phyloP scores from a whole-genome alignment of 1,284 basidiomycete species.

The Cryptococcus sp. region DNA sequence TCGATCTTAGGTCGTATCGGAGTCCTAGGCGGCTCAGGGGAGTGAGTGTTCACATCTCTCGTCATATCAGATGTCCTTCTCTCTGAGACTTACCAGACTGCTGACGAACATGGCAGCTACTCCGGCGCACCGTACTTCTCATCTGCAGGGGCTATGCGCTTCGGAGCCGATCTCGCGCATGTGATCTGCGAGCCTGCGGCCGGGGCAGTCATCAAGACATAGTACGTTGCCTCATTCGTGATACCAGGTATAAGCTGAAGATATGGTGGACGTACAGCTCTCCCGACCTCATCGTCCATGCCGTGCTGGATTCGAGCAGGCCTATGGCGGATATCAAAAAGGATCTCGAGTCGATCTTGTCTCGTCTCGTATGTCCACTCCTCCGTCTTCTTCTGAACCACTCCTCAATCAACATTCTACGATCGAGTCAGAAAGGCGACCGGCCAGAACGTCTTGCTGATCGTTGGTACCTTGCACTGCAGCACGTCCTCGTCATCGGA shows the following conservation, averaged over 20 bases:
- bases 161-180: slow-evolving; percentile 92
- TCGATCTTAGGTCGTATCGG: slow-evolving; percentile 72
- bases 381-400: neutral
- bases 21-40: slow-evolving; percentile 87
- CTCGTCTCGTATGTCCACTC: slow-evolving; percentile 61
- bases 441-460: slow-evolving; percentile 3
- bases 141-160: slow-evolving; percentile 78
- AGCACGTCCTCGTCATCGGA: slow-evolving; percentile 86
- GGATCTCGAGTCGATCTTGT: slow-evolving; percentile 69
- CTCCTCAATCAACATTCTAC: neutral
- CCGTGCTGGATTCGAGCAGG: slow-evolving; percentile 63
- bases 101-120: slow-evolving; percentile 58
- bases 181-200: slow-evolving; percentile 93
- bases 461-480: neutral
- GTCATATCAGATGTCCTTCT: neutral
- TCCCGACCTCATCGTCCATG: slow-evolving; percentile 92
- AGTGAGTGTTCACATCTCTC: slow-evolving; percentile 63
- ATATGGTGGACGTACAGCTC: slow-evolving; percentile 25
- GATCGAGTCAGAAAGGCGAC: neutral
- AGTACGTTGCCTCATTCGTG: slow-evolving; percentile 50
- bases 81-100: neutral
- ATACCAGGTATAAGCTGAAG: neutral
- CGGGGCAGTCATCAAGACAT: slow-evolving; percentile 89
- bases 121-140: slow-evolving; percentile 96
- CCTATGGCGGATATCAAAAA: slow-evolving; percentile 34